These are phyloP conservation scores for Rubus idaeus DNA, from an alignment of 306 rosid species.

Conservation along the genomic window DNA sequence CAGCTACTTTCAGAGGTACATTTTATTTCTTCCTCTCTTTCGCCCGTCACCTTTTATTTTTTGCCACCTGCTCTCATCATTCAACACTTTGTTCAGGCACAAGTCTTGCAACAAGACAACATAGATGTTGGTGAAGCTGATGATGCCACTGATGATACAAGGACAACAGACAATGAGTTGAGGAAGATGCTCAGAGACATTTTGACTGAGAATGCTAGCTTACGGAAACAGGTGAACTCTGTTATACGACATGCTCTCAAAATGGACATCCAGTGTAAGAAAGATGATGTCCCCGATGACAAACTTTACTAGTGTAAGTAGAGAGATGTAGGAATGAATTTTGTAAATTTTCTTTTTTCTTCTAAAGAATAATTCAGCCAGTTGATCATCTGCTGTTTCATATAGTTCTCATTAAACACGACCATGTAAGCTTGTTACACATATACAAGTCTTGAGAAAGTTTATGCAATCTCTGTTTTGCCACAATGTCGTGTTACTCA, in stretches of 20 bases:
- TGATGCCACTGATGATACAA: conserved; percentile 25
- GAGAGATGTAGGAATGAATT: conserved; percentile 37
- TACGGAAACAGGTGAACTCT: conserved; percentile 79
- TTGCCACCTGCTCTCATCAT: conserved; percentile 9
- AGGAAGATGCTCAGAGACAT: conserved; percentile 62
- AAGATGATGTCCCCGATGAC: conserved; percentile 37
- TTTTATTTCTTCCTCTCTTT: conserved; percentile 12
- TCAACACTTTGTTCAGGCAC: conserved; percentile 50
- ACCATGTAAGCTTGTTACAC: conserved; percentile 22
- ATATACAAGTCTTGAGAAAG: conserved; percentile 12
- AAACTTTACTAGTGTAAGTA: conserved; percentile 42
- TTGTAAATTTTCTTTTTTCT: conserved; percentile 28
- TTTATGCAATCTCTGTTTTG: neutral
- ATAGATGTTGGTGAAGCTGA: conserved; percentile 42
- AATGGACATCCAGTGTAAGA: conserved; percentile 38
- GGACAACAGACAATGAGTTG: conserved; percentile 52
- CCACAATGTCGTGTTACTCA: neutral
- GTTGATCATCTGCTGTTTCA: conserved; percentile 30
- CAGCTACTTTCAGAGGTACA: conserved; percentile 70
- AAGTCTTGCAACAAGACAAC: conserved; percentile 47
- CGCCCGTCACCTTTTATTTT: neutral
- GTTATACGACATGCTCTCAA: conserved; percentile 44
- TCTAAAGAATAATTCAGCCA: conserved; percentile 5
- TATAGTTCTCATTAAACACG: conserved; percentile 34
- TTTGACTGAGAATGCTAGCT: conserved; percentile 64